Conservation (phyloP, 176 grass and related monocot species). For the Aechmea fasciata region DNA sequence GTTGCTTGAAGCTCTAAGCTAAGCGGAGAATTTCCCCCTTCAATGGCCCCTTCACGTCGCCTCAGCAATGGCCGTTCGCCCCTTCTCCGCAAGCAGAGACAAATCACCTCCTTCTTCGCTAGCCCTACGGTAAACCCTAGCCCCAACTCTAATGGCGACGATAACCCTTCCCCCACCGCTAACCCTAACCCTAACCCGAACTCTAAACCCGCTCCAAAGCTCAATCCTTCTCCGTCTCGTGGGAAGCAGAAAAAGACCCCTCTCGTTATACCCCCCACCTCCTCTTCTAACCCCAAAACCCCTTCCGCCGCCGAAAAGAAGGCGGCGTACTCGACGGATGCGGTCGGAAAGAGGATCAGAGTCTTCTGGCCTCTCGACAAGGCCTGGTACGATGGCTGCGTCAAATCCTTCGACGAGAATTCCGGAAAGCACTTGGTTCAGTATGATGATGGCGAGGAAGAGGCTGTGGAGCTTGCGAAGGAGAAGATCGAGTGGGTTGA, state of each 20-base stretch:
- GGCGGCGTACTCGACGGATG: conserved; percentile 21
- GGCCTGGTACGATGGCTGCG: conserved; percentile 54
- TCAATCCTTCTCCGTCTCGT: conserved; percentile 35
- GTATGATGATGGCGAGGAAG: conserved; percentile 76
- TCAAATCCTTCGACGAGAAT: conserved; percentile 43
- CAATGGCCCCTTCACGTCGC: conserved; percentile 41
- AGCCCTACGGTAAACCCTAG: conserved; percentile 17
- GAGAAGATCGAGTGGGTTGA: conserved; percentile 67
- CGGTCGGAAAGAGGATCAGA: conserved; percentile 53
- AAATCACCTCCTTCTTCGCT: conserved; percentile 90
- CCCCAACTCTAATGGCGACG: background rate
- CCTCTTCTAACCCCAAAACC: conserved; percentile 16
- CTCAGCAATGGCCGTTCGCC: conserved; percentile 84
- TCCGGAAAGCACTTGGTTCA: conserved; percentile 40
- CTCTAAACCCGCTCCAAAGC: conserved; percentile 6
- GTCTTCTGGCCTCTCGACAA: conserved; percentile 87
- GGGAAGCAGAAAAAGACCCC: conserved; percentile 36
- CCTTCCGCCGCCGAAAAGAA: conserved; percentile 23
- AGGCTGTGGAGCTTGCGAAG: conserved; percentile 53
- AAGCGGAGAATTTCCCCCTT: background rate
- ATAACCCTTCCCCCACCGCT: conserved; percentile 14
- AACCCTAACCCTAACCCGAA: conserved; percentile 14
- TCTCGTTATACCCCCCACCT: conserved; percentile 23
- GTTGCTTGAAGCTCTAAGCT: background rate
- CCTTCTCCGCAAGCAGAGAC: conserved; percentile 73